Base-by-base conservation (phyloP, 768 basidiomycete species). In the Wakefieldia striispora region DNA sequence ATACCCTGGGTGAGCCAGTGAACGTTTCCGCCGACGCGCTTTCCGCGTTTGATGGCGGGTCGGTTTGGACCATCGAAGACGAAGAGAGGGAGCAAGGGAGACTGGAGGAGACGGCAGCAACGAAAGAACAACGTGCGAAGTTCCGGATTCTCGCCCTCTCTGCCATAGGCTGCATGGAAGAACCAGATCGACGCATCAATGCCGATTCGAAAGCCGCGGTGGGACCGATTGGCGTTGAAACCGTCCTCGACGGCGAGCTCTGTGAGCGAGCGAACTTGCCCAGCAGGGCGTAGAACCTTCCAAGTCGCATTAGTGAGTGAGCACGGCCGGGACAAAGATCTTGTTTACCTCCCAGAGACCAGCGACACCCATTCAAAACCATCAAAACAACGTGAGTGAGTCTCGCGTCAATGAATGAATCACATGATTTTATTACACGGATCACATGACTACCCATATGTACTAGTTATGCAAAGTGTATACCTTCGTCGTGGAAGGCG, bases 51-150 rank as follows among this genome's bases (percentile, higher is more conserved):
- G 55, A 86, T 67, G 19, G 81, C 78, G 3, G 93, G 93, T 53
- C 94, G 80, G 52, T 84, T 80, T 0, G 89, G 88, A 0, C 93
- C 93, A 67, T 97, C 92, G 62, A 95, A 97, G 4, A 95, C 89
- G 65, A 95, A 95, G 12, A 97, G 77, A 0, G 91, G 91, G 11
- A 93, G 76, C 55, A 95, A 83, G 0, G 93, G 91, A 6, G 83
- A 77, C 47, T 77, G 79, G 66, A 90, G 80, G 3, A 97, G 78
- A 20, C 80, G 81, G 34, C 85, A 82, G 65, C 91, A 91, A 39
- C 89, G 86, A 67, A 92, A 95, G 73, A 94, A 87, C 6, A 88
- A 71, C 0, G 88, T 93, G 23, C 91, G 75, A 9, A 94, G 74
- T 47, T 91, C 88, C 8, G 92, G 92, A 50, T 94, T 94, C 65